Evolutionary conservation across 306 rosid species (phyloP).

Genomic region (Fragaria iinumae): DNA sequence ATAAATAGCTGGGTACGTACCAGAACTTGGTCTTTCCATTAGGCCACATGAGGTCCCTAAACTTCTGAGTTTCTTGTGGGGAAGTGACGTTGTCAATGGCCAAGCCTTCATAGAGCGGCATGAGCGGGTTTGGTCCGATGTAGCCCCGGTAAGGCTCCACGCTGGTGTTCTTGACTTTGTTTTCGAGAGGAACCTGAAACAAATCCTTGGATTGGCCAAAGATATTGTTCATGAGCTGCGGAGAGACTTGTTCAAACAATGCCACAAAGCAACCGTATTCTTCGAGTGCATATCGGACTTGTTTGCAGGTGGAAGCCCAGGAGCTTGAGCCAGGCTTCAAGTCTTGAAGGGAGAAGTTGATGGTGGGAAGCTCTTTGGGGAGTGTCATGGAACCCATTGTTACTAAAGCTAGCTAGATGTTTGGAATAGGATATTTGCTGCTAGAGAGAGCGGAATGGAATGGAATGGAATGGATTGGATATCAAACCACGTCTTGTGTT

Average conservation of each 20-base stretch:
- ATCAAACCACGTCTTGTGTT: background rate
- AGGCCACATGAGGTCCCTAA: constrained; percentile 10
- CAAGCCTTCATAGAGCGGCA: constrained; percentile 14
- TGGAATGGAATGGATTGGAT: background rate
- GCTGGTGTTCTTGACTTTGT: background rate
- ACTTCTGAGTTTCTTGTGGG: constrained; percentile 6
- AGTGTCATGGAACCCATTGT: background rate
- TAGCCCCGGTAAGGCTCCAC: background rate
- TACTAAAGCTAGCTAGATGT: background rate
- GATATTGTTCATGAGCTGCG: background rate
- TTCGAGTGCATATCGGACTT: constrained; percentile 12
- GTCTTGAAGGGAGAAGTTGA: constrained; percentile 7
- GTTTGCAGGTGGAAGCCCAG: background rate
- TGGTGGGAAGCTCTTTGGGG: constrained; percentile 5
- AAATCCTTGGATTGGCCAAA: constrained; percentile 12
- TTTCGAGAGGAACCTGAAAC: constrained; percentile 4
- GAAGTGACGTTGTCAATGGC: background rate
- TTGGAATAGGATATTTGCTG: background rate
- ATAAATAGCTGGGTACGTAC: background rate
- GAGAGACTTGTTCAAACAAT: background rate
- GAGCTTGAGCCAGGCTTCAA: constrained; percentile 15
- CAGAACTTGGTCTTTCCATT: constrained; percentile 5
- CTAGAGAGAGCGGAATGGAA: background rate
- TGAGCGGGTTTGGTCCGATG: background rate
- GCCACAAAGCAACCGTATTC: constrained; percentile 17